Evolutionary conservation across 2,329 filamentous ascomycete genomes (phyloP), one percentile per base, ranked within the genome.

Genomic region (Diaporthe capsici): DNA sequence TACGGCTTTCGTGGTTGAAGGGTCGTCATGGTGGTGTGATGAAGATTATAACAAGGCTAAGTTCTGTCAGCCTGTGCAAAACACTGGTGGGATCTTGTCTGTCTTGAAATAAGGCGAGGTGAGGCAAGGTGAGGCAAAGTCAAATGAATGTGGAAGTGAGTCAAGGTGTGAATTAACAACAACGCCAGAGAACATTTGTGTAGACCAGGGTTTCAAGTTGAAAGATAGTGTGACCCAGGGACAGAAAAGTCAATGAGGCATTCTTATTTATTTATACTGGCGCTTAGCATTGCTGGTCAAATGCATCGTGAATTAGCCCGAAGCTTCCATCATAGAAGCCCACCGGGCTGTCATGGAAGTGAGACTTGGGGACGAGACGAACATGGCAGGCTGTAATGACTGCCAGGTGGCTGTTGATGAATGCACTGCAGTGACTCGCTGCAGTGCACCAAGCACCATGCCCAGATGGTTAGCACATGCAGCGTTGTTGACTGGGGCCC

Each of bases 1-100:
- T 98, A 98, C 0, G 94, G 92, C 74, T 90, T 87, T 75, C 95
- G 91, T 67, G 94, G 94, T 60, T 89, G 85, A 60, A 98, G 89
- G 55, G 93, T 93, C 17, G 96, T 94, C 96, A 98, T 98, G 73
- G 77, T 81, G 76, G 42, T n/a, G 28, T 49, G n/a, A 10, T 12
- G 65, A 47, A 47, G n/a, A 12, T 74, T 44, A 49, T 71, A 22
- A 51, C 22, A 20, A 44, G 7, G 34, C 58, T 28, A 15, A 8
- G 4, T 47, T 47, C 49, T 47, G 60, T 57, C 37, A 65, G 60
- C 39, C 42, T 55, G 37, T 57, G 37, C 22, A 31, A 20, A 34
- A 55, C 22, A 31, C n/a, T n/a, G 44, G 13, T 42, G 34, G n/a
- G 49, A 22, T 13, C 10, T 34, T 25, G 13, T 25, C 7, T 37